phyloP scores from a whole-genome alignment of 1,139 yeast species.

The Saccharomyces pastorianus region DNA sequence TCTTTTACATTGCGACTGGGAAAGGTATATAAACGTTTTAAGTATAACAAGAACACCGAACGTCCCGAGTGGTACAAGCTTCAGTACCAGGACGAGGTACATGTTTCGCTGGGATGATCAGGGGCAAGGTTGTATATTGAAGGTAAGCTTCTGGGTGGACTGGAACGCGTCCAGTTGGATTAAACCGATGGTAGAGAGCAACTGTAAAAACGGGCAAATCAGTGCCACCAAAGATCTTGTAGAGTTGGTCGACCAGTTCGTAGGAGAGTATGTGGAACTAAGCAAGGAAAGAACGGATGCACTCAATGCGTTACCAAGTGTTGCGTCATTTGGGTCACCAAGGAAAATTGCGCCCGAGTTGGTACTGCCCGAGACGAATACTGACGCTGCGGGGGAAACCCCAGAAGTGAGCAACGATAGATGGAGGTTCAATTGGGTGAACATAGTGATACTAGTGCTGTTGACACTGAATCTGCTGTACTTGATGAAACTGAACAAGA shows the following conservation, averaged over 20 bases:
- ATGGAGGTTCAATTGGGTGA: not conserved
- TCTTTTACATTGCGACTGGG: slow-evolving; percentile 48
- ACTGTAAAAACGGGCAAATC: slow-evolving; percentile 79
- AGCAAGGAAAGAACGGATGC: not conserved
- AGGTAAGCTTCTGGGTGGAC: slow-evolving; percentile 61
- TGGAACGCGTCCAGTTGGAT: slow-evolving; percentile 95
- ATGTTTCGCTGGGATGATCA: slow-evolving; percentile 60
- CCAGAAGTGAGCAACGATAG: not conserved
- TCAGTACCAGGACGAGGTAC: slow-evolving; percentile 64
- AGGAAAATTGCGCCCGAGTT: not conserved
- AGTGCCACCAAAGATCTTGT: slow-evolving; percentile 39
- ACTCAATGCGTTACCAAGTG: not conserved
- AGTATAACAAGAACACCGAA: slow-evolving; percentile 78
- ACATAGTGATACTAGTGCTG: not conserved
- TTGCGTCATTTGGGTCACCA: not conserved
- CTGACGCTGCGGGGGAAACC: not conserved
- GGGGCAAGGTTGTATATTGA: slow-evolving; percentile 51
- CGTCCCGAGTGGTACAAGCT: slow-evolving; percentile 83
- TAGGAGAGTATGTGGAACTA: slow-evolving; percentile 8
- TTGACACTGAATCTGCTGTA: not conserved
- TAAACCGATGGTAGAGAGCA: slow-evolving; percentile 83
- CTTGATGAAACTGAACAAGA: not conserved
- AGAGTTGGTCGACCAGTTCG: slow-evolving; percentile 12
- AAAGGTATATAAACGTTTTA: slow-evolving; percentile 47
- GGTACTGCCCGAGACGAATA: not conserved